These are phyloP conservation scores for Geosmithia putterillii DNA, from an alignment of 2,329 filamentous ascomycete genomes.

Conservation along the genomic window DNA sequence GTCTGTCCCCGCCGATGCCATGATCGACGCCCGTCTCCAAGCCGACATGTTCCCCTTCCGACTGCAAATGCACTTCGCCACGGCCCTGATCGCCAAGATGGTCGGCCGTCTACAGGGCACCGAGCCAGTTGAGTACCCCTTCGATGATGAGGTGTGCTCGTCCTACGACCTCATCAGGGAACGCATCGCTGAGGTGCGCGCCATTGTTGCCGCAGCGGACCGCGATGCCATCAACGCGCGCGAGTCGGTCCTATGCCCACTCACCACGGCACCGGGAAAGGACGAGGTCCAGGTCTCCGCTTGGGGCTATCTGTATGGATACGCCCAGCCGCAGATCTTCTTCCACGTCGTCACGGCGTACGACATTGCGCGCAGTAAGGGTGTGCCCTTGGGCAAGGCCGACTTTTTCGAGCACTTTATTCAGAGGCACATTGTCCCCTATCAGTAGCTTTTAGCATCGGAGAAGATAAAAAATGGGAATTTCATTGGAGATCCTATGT, in stretches of 20 bases:
- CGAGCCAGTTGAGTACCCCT: conserved; percentile 6
- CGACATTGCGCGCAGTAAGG: conserved; percentile 46
- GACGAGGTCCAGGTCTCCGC: conserved; percentile 8
- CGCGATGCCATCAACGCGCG: conserved; percentile 17
- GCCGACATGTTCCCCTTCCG: conserved; percentile 29
- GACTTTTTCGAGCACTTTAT: conserved; percentile 34
- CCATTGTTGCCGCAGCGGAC: conserved; percentile 18
- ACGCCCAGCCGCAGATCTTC: conserved; percentile 46
- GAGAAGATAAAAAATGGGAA: no score
- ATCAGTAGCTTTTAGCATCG: background rate
- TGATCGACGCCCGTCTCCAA: conserved; percentile 17
- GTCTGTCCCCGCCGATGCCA: conserved; percentile 12
- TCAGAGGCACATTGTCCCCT: no score
- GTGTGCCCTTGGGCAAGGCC: conserved; percentile 47
- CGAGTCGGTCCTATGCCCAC: conserved; percentile 12
- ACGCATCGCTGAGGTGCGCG: conserved; percentile 17
- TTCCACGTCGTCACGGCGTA: conserved; percentile 52
- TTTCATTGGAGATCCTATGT: no score
- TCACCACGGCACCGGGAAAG: conserved; percentile 17
- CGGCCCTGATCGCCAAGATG: conserved; percentile 17
- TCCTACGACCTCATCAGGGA: conserved; percentile 20
- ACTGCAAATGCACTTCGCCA: conserved; percentile 24
- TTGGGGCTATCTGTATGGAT: conserved; percentile 31
- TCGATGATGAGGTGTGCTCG: conserved; percentile 12
- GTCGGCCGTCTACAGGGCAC: conserved; percentile 18